Evolutionary conservation across 495 filamentous ascomycete genomes (phyloP).

Genomic region (Lindgomyces ingoldianus): DNA sequence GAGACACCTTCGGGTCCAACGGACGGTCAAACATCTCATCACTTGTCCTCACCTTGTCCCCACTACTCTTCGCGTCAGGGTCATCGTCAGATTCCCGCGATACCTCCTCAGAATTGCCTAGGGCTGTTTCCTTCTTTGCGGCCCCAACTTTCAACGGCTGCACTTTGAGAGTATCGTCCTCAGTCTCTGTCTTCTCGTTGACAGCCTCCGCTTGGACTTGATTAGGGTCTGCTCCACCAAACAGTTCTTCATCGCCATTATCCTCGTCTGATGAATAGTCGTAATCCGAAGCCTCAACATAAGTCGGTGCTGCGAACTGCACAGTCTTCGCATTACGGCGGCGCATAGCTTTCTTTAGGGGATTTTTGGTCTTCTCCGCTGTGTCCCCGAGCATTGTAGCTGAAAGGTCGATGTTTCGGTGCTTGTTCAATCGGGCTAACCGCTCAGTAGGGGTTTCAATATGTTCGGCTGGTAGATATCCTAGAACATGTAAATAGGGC

Average conservation of each 20-base stretch:
- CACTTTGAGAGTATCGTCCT: conserved; percentile 35
- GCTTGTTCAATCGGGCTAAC: conserved; percentile 91
- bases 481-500: conserved; percentile 50
- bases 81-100: conserved; percentile 32
- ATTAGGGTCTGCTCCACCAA: conserved; percentile 43
- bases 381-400: conserved; percentile 93
- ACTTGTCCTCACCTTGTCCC: conserved; percentile 48
- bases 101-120: conserved; percentile 2
- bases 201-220: conserved; percentile 45
- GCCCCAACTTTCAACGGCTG: conserved; percentile 39
- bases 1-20: conserved; percentile 52
- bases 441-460: conserved; percentile 98
- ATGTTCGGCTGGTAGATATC: conserved; percentile 95
- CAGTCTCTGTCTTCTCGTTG: conserved; percentile 30
- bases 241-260: conserved; percentile 55
- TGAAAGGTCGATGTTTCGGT: conserved; percentile 95
- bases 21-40: conserved; percentile 65
- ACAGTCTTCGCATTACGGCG: conserved; percentile 87
- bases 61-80: background rate
- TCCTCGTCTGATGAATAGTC: conserved; percentile 90
- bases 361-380: conserved; percentile 82
- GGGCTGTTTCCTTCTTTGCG: conserved; percentile 30
- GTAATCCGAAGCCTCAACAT: conserved; percentile 85
- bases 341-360: conserved; percentile 85
- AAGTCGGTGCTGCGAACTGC: conserved; percentile 81